A percentile compares a stretch with the other conserved stretches of the same genome.
Evolutionary conservation across 2,329 filamentous ascomycete species (phyloP).

Genomic region (Myriosclerotinia scirpicola): DNA sequence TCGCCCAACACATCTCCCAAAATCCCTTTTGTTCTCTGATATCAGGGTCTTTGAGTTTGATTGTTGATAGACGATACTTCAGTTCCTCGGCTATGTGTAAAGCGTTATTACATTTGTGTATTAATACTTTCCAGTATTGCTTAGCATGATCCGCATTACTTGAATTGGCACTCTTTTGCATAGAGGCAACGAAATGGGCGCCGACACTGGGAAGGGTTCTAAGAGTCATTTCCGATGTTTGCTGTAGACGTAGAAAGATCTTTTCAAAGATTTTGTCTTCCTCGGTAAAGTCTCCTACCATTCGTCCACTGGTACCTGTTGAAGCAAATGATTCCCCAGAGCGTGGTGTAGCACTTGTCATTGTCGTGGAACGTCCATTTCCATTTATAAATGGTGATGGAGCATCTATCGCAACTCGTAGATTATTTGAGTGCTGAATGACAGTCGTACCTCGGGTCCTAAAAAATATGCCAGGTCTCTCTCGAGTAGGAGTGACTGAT

Average conservation of each 20-base stretch:
- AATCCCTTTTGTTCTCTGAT: slow-evolving; percentile 63
- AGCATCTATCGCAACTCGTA: slow-evolving; percentile 58
- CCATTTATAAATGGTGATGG: slow-evolving; percentile 52
- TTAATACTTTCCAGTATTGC: slow-evolving; percentile 67
- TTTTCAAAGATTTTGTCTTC: slow-evolving; percentile 81
- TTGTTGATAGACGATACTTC: slow-evolving; percentile 68
- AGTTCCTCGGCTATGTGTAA: slow-evolving; percentile 73
- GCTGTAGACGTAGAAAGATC: slow-evolving; percentile 75
- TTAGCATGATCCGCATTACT: slow-evolving; percentile 59
- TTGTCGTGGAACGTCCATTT: slow-evolving; percentile 51
- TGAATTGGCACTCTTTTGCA: slow-evolving; percentile 62
- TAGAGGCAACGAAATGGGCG: slow-evolving; percentile 62
- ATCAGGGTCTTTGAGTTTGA: slow-evolving; percentile 82
- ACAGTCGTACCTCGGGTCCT: slow-evolving; percentile 40
- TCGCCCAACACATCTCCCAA: slow-evolving; percentile 72
- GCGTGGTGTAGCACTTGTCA: slow-evolving; percentile 63
- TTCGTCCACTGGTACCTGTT: slow-evolving; percentile 35
- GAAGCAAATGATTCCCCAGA: slow-evolving; percentile 79
- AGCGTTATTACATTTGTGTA: slow-evolving; percentile 68
- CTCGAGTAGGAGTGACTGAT: slow-evolving; percentile 54
- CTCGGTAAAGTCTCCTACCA: slow-evolving; percentile 60
- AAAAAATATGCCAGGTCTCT: slow-evolving; percentile 45
- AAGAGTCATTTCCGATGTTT: slow-evolving; percentile 71
- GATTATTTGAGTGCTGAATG: slow-evolving; percentile 39
- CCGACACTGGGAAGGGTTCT: slow-evolving; percentile 69